These are phyloP conservation scores for Mucor piriformis DNA, from an alignment of 371 early-diverging fungal species.

Conservation along the genomic window DNA sequence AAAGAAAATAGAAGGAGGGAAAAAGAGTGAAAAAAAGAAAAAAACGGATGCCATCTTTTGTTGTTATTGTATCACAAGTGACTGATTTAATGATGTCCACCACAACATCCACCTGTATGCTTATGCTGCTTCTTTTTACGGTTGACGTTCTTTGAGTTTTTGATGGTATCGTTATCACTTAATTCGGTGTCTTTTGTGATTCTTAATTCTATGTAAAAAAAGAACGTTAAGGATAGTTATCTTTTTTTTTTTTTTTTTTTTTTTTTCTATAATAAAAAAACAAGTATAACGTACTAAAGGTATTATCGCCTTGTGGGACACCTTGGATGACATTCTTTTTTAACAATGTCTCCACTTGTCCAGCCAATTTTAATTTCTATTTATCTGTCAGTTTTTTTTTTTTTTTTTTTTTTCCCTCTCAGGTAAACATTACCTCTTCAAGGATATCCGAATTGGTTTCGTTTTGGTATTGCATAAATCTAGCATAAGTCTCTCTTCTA, in stretches of 20 bases:
- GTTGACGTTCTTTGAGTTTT: conserved; percentile 40
- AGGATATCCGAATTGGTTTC: conserved; percentile 47
- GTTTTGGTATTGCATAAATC: conserved; percentile 49
- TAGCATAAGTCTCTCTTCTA: conserved; percentile 41
- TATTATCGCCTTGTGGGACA: conserved; percentile 31
- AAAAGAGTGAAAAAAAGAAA: conserved; percentile 6
- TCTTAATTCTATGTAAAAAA: conserved; percentile 33
- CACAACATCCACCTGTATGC: conserved; percentile 26
- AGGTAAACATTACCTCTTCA: conserved; percentile 57
- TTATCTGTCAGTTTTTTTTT: not conserved
- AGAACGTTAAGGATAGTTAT: not conserved
- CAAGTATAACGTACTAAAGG: conserved; percentile 30
- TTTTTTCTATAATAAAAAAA: no score
- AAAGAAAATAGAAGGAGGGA: not conserved
- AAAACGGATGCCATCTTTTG: not conserved
- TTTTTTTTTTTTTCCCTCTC: not conserved
- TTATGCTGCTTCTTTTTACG: conserved; percentile 33
- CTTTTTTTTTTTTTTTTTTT: no score
- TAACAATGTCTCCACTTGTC: conserved; percentile 41
- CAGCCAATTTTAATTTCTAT: conserved; percentile 45
- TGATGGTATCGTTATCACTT: conserved; percentile 52
- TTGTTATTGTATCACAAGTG: not conserved
- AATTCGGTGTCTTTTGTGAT: conserved; percentile 52
- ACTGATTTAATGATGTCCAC: conserved; percentile 20
- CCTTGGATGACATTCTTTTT: conserved; percentile 48